A percentile compares a stretch with the other conserved stretches of the same genome.
phyloP scores from a whole-genome alignment of 2,329 filamentous ascomycete species.

The Westerdykella sp. region DNA sequence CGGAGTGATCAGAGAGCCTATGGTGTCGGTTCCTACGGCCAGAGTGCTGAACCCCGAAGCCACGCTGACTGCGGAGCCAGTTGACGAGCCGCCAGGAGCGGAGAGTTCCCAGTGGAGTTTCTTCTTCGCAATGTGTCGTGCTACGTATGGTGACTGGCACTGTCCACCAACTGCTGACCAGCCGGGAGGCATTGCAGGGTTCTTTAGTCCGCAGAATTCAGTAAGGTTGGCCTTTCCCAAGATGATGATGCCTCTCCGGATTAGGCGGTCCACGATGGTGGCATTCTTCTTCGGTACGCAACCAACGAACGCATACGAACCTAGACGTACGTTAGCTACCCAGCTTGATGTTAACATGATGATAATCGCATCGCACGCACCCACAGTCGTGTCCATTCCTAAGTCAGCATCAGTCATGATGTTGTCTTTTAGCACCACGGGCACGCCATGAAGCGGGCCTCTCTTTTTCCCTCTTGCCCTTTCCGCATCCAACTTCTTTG shows the following conservation, averaged over 20 bases:
- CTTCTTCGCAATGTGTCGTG: constrained; percentile 33
- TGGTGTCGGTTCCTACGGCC: constrained; percentile 37
- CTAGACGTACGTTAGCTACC: constrained; percentile 10
- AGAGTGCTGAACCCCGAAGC: constrained; percentile 39
- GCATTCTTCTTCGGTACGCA: constrained; percentile 35
- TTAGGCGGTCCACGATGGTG: constrained; percentile 33
- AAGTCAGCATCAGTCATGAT: constrained; percentile 35
- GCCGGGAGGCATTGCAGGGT: constrained; percentile 33
- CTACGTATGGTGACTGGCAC: constrained; percentile 36
- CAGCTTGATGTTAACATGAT: constrained; percentile 6
- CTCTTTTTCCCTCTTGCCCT: constrained; percentile 31
- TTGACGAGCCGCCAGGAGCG: constrained; percentile 32
- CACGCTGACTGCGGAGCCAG: constrained; percentile 36
- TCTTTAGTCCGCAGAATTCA: constrained; percentile 34
- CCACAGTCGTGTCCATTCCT: constrained; percentile 40
- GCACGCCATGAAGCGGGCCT: constrained; percentile 40
- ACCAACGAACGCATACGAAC: constrained; percentile 35
- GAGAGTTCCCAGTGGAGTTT: constrained; percentile 35
- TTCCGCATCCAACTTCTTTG: constrained; percentile 38
- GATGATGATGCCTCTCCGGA: constrained; percentile 38
- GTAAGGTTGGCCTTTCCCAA: constrained; percentile 41
- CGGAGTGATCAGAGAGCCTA: constrained; percentile 37
- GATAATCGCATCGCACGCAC: constrained; percentile 12
- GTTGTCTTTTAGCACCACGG: constrained; percentile 40
- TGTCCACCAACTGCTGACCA: constrained; percentile 39